These are phyloP conservation scores for Taphrina confusa DNA, from an alignment of 1,139 yeast species.

Conservation along the genomic window DNA sequence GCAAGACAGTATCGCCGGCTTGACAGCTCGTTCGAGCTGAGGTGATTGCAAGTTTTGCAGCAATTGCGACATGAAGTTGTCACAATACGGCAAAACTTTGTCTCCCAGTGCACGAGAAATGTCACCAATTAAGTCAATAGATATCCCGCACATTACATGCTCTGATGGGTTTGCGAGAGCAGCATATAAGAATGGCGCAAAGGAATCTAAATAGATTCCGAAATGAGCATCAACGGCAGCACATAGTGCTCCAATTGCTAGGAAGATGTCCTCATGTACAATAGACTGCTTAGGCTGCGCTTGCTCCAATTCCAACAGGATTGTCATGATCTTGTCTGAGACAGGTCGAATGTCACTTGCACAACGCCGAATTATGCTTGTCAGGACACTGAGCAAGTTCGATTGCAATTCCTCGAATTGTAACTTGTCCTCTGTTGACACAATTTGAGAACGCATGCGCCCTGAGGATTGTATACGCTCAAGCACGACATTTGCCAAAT, in stretches of 20 bases:
- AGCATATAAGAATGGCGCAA: constrained; percentile 74
- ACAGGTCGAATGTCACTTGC: constrained; percentile 66
- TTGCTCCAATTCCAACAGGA: constrained; percentile 70
- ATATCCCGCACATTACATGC: constrained; percentile 78
- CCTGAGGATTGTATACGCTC: constrained; percentile 70
- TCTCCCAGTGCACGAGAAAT: constrained; percentile 86
- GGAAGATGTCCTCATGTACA: constrained; percentile 90
- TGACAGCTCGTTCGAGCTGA: constrained; percentile 68
- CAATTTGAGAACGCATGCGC: constrained; percentile 53
- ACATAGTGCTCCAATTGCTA: constrained; percentile 88
- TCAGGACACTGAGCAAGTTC: constrained; percentile 79
- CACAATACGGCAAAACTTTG: constrained; percentile 69
- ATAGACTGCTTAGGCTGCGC: constrained; percentile 64
- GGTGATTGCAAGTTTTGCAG: constrained; percentile 60
- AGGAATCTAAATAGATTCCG: constrained; percentile 72
- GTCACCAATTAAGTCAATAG: constrained; percentile 96
- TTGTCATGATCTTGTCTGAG: constrained; percentile 79
- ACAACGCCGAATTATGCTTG: constrained; percentile 83
- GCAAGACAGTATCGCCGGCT: constrained; percentile 88
- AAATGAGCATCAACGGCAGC: constrained; percentile 67
- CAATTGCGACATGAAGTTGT: constrained; percentile 77
- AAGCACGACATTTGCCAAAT: constrained; percentile 73
- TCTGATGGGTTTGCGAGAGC: constrained; percentile 77
- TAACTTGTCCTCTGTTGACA: constrained; percentile 63
- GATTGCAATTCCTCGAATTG: constrained; percentile 87